Evolutionary conservation across 2,329 filamentous ascomycete species (phyloP).

Genomic region (Fusarium concolor): DNA sequence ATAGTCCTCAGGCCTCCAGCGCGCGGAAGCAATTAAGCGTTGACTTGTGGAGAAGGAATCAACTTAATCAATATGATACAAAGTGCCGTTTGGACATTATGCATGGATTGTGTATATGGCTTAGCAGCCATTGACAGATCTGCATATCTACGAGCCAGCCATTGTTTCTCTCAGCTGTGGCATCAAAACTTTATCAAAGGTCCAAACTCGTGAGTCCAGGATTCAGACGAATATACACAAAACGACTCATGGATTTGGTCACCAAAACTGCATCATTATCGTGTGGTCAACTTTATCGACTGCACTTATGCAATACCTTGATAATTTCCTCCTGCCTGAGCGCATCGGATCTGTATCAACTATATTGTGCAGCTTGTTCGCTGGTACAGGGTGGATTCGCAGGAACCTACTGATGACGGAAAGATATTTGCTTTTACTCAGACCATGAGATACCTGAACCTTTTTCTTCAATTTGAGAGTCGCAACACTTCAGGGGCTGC

Average conservation of each 20-base stretch:
- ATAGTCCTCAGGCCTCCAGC: background rate
- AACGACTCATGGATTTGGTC: background rate
- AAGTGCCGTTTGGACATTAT: background rate
- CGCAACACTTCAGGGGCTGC: background rate
- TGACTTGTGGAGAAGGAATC: background rate
- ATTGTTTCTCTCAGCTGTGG: background rate
- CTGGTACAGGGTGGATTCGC: background rate
- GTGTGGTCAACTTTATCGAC: background rate
- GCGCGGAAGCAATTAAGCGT: background rate
- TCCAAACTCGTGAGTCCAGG: background rate
- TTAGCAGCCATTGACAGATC: background rate
- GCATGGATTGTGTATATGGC: background rate
- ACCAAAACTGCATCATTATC: background rate
- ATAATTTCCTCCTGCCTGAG: background rate
- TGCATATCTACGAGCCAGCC: background rate
- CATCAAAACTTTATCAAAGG: background rate
- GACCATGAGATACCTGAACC: too few species aligned
- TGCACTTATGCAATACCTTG: background rate
- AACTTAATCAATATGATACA: background rate
- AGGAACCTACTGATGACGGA: background rate
- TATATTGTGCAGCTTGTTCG: background rate
- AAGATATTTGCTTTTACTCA: background rate
- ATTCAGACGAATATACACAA: background rate
- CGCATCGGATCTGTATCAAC: background rate
- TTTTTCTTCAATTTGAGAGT: too few species aligned